A percentile compares a stretch with the other conserved stretches of the same genome.
phyloP scores from a whole-genome alignment of 2,329 filamentous ascomycete genomes.

The Gnomoniopsis smithogilvyi region DNA sequence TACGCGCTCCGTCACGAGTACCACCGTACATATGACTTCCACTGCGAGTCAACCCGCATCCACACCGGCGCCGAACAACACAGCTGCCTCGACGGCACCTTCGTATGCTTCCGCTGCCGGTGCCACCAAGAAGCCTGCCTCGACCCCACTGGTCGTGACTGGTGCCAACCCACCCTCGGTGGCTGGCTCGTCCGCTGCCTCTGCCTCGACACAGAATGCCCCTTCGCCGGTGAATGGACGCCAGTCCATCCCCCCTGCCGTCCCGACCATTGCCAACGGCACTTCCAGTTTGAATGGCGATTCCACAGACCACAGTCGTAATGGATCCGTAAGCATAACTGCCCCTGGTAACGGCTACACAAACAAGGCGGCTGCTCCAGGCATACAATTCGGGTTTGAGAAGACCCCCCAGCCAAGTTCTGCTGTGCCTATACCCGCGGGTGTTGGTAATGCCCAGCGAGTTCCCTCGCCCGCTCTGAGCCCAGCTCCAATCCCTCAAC shows the following conservation, averaged over 20 bases:
- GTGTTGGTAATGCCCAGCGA: constrained; percentile 63
- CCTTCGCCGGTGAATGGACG: constrained; percentile 78
- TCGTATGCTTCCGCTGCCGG: constrained; percentile 67
- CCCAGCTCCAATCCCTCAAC: constrained; percentile 89
- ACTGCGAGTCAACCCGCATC: constrained; percentile 52
- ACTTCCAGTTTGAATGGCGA: constrained; percentile 67
- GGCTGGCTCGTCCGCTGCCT: constrained; percentile 50
- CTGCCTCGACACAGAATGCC: constrained; percentile 55
- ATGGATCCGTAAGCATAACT: constrained; percentile 88
- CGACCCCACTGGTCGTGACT: constrained; percentile 59
- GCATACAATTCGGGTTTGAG: constrained; percentile 81
- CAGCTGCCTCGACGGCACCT: constrained; percentile 50
- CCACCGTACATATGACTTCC: constrained; percentile 56
- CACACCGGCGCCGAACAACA: constrained; percentile 54
- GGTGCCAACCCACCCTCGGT: constrained; percentile 55
- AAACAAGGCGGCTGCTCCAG: constrained; percentile 45
- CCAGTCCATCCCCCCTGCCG: constrained; percentile 63
- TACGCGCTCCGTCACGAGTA: constrained; percentile 16
- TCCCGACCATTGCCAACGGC: constrained; percentile 60
- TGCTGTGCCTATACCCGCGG: constrained; percentile 51
- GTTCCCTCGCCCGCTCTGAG: constrained; percentile 83
- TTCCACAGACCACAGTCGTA: constrained; percentile 71
- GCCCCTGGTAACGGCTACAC: constrained; percentile 73
- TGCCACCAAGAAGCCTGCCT: constrained; percentile 59
- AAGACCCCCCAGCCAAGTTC: constrained; percentile 60